A percentile compares a stretch with the other conserved stretches of the same genome.
phyloP scores from a whole-genome alignment of 371 early-diverging fungal genomes.

The Mucor lusitanicus region DNA sequence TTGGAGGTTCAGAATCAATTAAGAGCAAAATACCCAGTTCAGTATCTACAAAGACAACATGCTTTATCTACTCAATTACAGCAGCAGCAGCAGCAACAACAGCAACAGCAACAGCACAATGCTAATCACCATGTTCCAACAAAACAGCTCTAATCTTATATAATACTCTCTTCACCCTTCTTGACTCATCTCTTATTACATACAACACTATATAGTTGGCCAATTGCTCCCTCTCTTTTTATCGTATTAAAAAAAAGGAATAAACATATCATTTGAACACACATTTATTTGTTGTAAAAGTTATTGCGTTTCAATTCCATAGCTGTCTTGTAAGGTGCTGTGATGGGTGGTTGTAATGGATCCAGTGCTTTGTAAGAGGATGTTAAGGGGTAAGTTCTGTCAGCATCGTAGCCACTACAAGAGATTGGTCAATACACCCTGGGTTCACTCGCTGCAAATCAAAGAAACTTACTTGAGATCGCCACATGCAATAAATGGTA shows the following conservation, averaged over 20 bases:
- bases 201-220: not conserved
- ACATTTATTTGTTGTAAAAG: conserved; percentile 49
- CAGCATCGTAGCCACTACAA: conserved; percentile 77
- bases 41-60: conserved; percentile 24
- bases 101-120: conserved; percentile 6
- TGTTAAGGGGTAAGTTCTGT: conserved; percentile 79
- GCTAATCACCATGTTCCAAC: not conserved
- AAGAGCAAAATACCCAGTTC: conserved; percentile 25
- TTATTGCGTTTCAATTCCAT: conserved; percentile 79
- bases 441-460: too few species aligned
- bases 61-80: conserved; percentile 1
- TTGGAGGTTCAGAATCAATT: conserved; percentile 5
- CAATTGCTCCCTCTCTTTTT: not conserved
- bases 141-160: not conserved
- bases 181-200: not conserved
- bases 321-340: conserved; percentile 88
- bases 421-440: not conserved
- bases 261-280: not conserved
- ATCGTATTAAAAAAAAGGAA: not conserved
- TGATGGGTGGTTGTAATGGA: conserved; percentile 87
- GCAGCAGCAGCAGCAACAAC: conserved; percentile 10
- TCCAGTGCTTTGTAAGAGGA: conserved; percentile 63
- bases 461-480: conserved; percentile 66
- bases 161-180: not conserved
- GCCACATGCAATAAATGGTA: conserved; percentile 92